Percentiles rank a stretch among this genome's conserved stretches.
phyloP scores from a whole-genome alignment of 2,329 filamentous ascomycete genomes.

The Endoconidiophora laricicola region DNA sequence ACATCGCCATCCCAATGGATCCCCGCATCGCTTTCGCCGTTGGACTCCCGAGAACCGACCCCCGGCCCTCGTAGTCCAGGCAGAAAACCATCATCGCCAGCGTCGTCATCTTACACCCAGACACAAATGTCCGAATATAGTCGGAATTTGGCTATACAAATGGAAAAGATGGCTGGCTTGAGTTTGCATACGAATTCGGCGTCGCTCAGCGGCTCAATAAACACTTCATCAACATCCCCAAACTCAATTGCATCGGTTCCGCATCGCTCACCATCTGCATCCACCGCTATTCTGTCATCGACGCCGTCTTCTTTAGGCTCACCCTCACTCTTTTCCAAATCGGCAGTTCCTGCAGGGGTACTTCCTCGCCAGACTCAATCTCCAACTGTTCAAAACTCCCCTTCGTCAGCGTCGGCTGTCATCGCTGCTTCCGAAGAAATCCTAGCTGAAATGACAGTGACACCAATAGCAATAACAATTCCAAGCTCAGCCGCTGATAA shows the following conservation, averaged over 20 bases:
- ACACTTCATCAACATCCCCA: not conserved
- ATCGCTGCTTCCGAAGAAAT: not conserved
- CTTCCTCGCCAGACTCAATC: slow-evolving; percentile 1
- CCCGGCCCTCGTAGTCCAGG: slow-evolving; percentile 1
- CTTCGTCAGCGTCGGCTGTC: slow-evolving; percentile 1
- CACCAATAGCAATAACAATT: not conserved
- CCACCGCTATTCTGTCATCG: not conserved
- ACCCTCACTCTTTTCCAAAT: not conserved
- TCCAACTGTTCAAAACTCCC: slow-evolving; percentile 1
- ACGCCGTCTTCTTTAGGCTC: not conserved
- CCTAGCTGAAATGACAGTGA: not conserved
- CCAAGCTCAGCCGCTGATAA: too few species aligned
- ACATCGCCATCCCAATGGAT: not conserved
- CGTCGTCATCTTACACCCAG: not conserved
- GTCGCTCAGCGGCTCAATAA: too few species aligned
- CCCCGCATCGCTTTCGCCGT: not conserved
- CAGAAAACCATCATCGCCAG: not conserved
- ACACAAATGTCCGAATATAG: slow-evolving; percentile 11
- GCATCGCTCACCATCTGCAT: not conserved
- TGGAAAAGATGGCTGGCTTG: slow-evolving; percentile 4
- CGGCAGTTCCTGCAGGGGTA: slow-evolving; percentile 1
- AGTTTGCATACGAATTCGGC: too few species aligned
- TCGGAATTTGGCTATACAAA: slow-evolving; percentile 10
- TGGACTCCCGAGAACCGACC: slow-evolving; percentile 3
- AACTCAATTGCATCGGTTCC: not conserved